Conservation (phyloP, 345 rosid genomes). For the Eutrema yunnanense region DNA sequence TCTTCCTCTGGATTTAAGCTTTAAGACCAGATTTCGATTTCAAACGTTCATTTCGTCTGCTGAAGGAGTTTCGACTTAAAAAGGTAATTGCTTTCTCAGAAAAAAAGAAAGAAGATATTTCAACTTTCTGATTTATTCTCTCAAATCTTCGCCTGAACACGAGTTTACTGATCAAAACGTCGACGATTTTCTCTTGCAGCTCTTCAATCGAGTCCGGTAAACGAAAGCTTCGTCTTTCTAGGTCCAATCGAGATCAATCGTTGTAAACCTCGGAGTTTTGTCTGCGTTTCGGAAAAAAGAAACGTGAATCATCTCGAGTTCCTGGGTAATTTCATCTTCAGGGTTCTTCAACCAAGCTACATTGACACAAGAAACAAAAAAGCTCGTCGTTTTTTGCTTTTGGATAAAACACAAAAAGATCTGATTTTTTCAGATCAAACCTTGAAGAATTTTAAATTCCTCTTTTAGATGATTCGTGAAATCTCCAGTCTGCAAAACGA, state of each 20-base stretch:
- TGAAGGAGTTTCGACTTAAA: background rate
- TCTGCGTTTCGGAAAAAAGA: background rate
- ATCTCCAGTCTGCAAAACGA: conserved; percentile 18
- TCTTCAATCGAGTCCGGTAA: background rate
- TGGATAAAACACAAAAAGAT: background rate
- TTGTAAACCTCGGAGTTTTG: background rate
- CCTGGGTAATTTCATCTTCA: background rate
- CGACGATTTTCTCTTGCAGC: background rate
- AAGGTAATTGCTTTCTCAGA: conserved; percentile 16
- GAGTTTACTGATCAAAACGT: background rate
- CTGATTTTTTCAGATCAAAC: background rate
- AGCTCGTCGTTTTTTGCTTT: background rate
- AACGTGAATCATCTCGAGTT: background rate
- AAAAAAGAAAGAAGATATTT: background rate
- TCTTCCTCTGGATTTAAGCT: background rate
- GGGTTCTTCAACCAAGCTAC: conserved; percentile 12
- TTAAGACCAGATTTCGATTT: background rate
- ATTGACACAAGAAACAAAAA: background rate
- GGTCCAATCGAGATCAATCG: background rate
- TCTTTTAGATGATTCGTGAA: conserved; percentile 15
- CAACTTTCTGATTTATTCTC: background rate
- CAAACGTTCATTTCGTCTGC: background rate
- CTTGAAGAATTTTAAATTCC: background rate
- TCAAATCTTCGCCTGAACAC: background rate
- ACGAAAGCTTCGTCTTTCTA: background rate